Conservation (phyloP, 2,329 filamentous ascomycete genomes). For the Chaetothyriales sp. region DNA sequence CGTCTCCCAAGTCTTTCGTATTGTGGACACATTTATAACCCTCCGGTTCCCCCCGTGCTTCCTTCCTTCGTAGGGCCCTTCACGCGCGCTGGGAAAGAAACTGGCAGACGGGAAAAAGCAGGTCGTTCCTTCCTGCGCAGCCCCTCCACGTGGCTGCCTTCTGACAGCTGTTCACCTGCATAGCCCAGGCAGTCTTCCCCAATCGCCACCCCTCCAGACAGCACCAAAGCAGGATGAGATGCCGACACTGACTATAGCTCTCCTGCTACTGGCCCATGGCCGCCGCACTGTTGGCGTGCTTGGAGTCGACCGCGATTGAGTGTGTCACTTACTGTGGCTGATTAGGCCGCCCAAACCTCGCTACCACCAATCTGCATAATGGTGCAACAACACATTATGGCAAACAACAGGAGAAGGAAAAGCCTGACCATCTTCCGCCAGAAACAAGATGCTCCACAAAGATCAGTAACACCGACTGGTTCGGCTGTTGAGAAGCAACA, state of each 20-base stretch:
- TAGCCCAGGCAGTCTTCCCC: not conserved
- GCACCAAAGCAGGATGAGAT: not conserved
- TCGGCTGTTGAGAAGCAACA: conserved; percentile 16
- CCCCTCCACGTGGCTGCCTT: not conserved
- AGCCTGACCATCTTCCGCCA: conserved; percentile 22
- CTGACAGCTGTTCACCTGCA: not conserved
- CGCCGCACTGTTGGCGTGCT: not conserved
- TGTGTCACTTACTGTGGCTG: not conserved
- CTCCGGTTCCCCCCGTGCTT: not conserved
- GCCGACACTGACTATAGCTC: not conserved
- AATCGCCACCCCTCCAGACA: not conserved
- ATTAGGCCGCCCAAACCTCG: not conserved
- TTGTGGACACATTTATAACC: not conserved
- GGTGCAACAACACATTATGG: conserved; percentile 7
- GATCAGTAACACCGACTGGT: conserved; percentile 9
- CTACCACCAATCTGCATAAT: not conserved
- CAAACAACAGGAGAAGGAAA: conserved; percentile 21
- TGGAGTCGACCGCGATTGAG: not conserved
- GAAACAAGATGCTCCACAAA: conserved; percentile 5
- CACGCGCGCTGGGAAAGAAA: not conserved
- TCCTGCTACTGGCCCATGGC: not conserved
- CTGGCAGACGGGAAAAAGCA: not conserved
- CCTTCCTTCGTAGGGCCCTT: not conserved
- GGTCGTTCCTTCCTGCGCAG: not conserved
- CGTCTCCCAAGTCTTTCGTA: not conserved